phyloP scores from a whole-genome alignment of 225 moss, liverwort and hornwort species.

The Polytrichum formosum region DNA sequence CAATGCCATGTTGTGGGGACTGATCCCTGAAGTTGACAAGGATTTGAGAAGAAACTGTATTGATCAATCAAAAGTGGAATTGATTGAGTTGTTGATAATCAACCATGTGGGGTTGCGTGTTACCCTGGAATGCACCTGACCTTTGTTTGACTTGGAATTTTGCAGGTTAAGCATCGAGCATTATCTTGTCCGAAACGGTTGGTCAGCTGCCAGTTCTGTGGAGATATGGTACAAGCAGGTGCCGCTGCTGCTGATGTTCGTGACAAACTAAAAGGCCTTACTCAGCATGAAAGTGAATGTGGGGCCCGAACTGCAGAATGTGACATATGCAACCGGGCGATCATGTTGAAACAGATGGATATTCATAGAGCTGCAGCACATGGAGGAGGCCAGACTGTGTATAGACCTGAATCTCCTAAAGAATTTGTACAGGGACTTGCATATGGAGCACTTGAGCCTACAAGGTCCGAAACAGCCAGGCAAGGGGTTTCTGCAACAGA shows the following conservation, averaged over 20 bases:
- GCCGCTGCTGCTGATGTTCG: conserved; percentile 69
- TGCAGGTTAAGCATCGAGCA: conserved; percentile 73
- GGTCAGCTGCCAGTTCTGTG: conserved; percentile 89
- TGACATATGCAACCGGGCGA: conserved; percentile 36
- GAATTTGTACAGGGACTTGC: conserved; percentile 1
- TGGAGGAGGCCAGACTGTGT: conserved; percentile 15
- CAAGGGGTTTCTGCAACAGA: conserved; percentile 5
- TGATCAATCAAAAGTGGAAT: too few relatives aligned
- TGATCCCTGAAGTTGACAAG: too few relatives aligned
- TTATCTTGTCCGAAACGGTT: conserved; percentile 69
- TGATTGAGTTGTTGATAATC: too few relatives aligned
- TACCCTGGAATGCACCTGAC: too few relatives aligned
- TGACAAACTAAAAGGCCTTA: conserved; percentile 81
- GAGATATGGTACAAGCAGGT: conserved; percentile 96
- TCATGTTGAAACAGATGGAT: conserved; percentile 61
- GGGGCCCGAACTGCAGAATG: conserved; percentile 58
- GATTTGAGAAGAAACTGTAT: too few relatives aligned
- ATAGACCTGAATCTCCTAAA: conserved; percentile 8
- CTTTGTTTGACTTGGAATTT: too few relatives aligned
- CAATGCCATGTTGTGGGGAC: too few relatives aligned
- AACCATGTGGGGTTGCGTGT: too few relatives aligned
- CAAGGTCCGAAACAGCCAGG: neutral
- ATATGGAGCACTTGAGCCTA: neutral
- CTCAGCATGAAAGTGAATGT: conserved; percentile 80
- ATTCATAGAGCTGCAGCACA: conserved; percentile 61